Conservation (phyloP, 371 early-diverging fungal genomes). For the Mucor indicus region DNA sequence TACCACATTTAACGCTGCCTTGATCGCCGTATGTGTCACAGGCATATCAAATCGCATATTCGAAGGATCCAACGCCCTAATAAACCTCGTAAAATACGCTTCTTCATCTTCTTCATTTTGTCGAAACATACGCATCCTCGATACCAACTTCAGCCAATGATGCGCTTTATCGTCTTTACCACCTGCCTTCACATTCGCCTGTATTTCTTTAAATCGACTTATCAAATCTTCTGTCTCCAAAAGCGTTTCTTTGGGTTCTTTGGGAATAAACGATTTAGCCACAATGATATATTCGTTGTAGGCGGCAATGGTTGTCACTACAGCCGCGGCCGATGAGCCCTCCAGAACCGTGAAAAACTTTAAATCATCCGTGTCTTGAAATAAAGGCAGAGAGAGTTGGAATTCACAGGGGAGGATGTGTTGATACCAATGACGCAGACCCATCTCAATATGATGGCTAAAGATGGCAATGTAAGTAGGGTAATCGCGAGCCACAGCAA, state of each 20-base stretch:
- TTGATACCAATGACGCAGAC: slow-evolving; percentile 35
- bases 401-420: slow-evolving; percentile 15
- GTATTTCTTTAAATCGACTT: background rate
- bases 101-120: background rate
- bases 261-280: slow-evolving; percentile 17
- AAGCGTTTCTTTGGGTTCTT: background rate
- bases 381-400: slow-evolving; percentile 25
- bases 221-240: background rate
- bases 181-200: background rate
- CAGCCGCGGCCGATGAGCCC: slow-evolving; percentile 4
- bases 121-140: background rate
- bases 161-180: background rate
- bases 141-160: slow-evolving; percentile 4
- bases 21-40: slow-evolving; percentile 10
- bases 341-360: slow-evolving; percentile 17
- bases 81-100: slow-evolving; percentile 7
- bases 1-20: slow-evolving; percentile 15
- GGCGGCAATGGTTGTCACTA: slow-evolving; percentile 15
- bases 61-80: background rate
- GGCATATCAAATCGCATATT: slow-evolving; percentile 14
- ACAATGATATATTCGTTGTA: slow-evolving; percentile 27
- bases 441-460: slow-evolving; percentile 36
- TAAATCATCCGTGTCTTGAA: slow-evolving; percentile 23
- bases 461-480: slow-evolving; percentile 21
- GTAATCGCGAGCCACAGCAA: slow-evolving; percentile 3